These are phyloP conservation scores for Aeminium ludgeri DNA, from an alignment of 495 filamentous ascomycete species.

Conservation along the genomic window DNA sequence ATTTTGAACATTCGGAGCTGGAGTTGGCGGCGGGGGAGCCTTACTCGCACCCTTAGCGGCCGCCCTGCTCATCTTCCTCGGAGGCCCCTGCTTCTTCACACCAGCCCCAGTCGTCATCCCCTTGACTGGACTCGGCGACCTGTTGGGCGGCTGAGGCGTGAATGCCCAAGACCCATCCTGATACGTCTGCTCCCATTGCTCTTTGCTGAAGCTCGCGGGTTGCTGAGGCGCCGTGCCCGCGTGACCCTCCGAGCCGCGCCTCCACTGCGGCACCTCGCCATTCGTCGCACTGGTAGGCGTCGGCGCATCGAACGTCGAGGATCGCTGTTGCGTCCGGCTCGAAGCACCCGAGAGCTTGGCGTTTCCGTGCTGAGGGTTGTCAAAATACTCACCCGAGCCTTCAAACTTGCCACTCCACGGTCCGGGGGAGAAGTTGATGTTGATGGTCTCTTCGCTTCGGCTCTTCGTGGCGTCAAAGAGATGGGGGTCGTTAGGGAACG, in stretches of 20 bases:
- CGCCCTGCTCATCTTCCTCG: conserved; percentile 8
- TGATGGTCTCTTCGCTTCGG: conserved; percentile 57
- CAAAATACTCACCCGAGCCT: conserved; percentile 28
- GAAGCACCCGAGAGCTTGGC: neutral
- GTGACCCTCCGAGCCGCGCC: neutral
- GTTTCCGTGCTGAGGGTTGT: conserved; percentile 12
- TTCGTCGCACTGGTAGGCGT: neutral
- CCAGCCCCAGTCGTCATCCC: conserved; percentile 1
- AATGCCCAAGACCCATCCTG: conserved; percentile 39
- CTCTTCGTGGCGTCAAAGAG: conserved; percentile 27
- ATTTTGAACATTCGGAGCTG: no score
- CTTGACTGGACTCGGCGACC: conserved; percentile 9
- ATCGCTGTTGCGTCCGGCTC: neutral
- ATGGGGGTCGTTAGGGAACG: conserved; percentile 21
- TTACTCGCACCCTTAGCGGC: neutral
- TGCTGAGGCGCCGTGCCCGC: neutral
- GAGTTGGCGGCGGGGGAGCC: neutral
- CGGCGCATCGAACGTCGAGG: neutral
- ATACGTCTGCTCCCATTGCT: conserved; percentile 50
- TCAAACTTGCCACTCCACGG: conserved; percentile 42
- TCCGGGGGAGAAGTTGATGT: conserved; percentile 49
- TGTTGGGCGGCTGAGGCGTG: conserved; percentile 7
- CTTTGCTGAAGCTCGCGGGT: conserved; percentile 39
- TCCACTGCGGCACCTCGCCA: neutral
- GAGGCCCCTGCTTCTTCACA: conserved; percentile 5